phyloP scores from a whole-genome alignment of 768 basidiomycete genomes.

The Inosperma sp. region DNA sequence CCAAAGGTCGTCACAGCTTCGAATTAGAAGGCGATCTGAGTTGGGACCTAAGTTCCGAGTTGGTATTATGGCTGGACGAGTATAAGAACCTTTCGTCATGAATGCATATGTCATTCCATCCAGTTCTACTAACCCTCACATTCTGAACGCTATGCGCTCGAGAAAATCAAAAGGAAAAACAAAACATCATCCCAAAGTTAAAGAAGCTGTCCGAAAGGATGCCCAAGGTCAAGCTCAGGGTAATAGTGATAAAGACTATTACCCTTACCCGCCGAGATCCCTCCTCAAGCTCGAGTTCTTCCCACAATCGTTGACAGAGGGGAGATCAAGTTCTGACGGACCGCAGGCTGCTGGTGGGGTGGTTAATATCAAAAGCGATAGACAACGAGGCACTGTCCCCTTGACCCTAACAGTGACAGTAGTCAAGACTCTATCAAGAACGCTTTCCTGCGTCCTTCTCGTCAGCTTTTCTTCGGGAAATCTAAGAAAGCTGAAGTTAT shows the following conservation, averaged over 20 bases:
- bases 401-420: constrained; percentile 10
- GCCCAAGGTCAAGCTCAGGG: background rate
- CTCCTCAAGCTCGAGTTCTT: constrained; percentile 2
- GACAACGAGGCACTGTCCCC: background rate
- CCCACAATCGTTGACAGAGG: background rate
- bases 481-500: background rate
- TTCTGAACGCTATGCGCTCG: too few relatives aligned
- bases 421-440: constrained; percentile 13
- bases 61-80: too few relatives aligned
- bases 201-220: background rate
- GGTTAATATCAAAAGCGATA: background rate
- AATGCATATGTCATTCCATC: too few relatives aligned
- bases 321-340: background rate
- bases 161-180: too few relatives aligned
- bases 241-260: background rate
- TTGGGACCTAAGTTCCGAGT: too few relatives aligned
- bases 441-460: constrained; percentile 17
- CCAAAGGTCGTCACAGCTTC: too few relatives aligned
- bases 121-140: too few relatives aligned
- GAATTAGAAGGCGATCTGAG: too few relatives aligned
- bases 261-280: constrained; percentile 3
- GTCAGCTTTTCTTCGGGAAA: constrained; percentile 3
- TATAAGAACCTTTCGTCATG: too few relatives aligned
- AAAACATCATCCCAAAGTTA: background rate
- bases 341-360: background rate